Base-by-base conservation (phyloP, 1,284 basidiomycete species). In the Athelia psychrophila region DNA sequence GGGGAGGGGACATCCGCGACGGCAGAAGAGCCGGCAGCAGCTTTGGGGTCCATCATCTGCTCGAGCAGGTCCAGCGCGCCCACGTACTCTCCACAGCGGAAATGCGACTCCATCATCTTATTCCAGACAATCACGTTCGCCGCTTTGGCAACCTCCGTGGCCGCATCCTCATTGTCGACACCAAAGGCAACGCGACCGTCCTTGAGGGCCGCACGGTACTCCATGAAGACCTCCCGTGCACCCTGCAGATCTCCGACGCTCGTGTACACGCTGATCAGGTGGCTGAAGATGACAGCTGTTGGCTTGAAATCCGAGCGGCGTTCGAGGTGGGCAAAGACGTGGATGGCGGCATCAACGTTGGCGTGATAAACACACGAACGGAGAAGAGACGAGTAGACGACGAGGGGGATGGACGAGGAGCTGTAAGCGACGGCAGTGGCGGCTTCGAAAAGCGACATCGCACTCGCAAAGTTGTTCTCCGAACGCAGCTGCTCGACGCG, bases 41-140 rank as follows among this genome's bases (percentile, higher is more conserved):
- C 68, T 0, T 72, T 60, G 1, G 78, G 71, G 54, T 77, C 75
- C 64, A 94, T 74, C 85, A 96, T 91, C 54, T 77, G 69, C 56
- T 92, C 86, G 45, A 96, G 72, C 2, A 95, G 67, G 18, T 68
- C 78, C 9, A 95, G 64, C 4, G 85, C 93, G 45, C 77, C 80
- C 2, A 81, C 79, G 0, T 85, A 74, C 53, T 85, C 74, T 3
- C 83, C 84, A 30, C 76, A 79, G 18, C 72, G 75, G 73, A 96
- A 89, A 69, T 91, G 86, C 0, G 84, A 81, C 44, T 81, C 74
- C 50, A 96, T 81, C 82, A 95, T 90, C 56, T 78, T 71, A 56
- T 86, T 85, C 83, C 84, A 95, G 2, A 91, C 75, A 32, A 72
- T 60, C 25, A 83, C 69, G 50, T 78, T 75, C 2, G 64, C 60